A percentile compares a stretch with the other conserved stretches of the same genome.
These are phyloP conservation scores for Fagopyrum tataricum DNA, from an alignment of 148 eudicot genomes.

Conservation along the genomic window DNA sequence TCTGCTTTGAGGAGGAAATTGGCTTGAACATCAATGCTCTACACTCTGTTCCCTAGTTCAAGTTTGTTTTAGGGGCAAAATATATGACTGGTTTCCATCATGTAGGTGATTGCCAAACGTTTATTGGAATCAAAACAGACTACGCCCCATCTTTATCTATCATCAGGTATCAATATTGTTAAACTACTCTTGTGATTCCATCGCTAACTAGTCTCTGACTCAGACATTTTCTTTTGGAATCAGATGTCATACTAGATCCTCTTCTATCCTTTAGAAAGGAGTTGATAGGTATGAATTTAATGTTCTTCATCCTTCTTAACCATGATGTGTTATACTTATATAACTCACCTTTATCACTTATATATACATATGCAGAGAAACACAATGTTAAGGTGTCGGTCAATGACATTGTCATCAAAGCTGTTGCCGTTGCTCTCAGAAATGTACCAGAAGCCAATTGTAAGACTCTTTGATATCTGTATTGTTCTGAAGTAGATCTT, in stretches of 20 bases:
- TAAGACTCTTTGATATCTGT: conserved; percentile 22
- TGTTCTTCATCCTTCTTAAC: conserved; percentile 1
- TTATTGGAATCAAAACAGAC: conserved; percentile 91
- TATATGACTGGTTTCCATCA: neutral
- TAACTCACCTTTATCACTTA: neutral
- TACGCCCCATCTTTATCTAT: conserved; percentile 79
- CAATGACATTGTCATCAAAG: conserved; percentile 94
- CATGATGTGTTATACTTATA: neutral
- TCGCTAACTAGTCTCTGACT: neutral
- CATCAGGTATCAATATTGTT: conserved; percentile 45
- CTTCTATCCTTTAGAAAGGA: conserved; percentile 78
- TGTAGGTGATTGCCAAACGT: conserved; percentile 86
- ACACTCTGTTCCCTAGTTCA: no score
- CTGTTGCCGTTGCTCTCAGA: conserved; percentile 84
- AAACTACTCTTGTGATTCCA: neutral
- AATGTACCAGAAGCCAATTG: conserved; percentile 94
- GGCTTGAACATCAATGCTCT: no score
- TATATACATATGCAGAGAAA: conserved; percentile 46
- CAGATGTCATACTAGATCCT: conserved; percentile 93
- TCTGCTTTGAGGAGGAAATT: neutral
- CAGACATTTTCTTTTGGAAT: neutral
- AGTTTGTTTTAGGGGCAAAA: neutral
- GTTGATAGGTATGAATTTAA: conserved; percentile 57
- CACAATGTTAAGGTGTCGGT: conserved; percentile 90
- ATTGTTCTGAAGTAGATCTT: neutral